These are phyloP conservation scores for Haplosporangium sp. DNA, from an alignment of 371 early-diverging fungal species.

Conservation along the genomic window DNA sequence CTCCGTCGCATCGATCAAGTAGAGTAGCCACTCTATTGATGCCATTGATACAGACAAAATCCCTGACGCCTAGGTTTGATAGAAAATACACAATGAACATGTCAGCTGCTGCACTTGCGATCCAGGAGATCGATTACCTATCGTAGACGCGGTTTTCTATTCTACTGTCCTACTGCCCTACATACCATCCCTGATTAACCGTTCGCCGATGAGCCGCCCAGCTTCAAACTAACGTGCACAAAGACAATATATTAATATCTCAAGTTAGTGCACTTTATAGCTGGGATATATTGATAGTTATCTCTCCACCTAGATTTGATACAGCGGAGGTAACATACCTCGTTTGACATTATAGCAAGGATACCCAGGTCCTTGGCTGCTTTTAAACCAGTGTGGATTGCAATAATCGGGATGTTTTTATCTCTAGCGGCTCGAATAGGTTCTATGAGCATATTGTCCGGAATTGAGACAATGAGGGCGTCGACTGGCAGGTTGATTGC, in stretches of 20 bases:
- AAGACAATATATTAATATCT: background rate
- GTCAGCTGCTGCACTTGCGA: too few species aligned
- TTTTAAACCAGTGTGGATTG: slow-evolving; percentile 31
- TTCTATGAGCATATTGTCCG: slow-evolving; percentile 24
- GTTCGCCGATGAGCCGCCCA: slow-evolving; percentile 36
- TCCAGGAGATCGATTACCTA: too few species aligned
- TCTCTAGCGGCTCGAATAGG: slow-evolving; percentile 16
- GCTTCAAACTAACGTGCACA: slow-evolving; percentile 12
- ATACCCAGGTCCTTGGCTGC: slow-evolving; percentile 34
- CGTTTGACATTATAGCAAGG: slow-evolving; percentile 46
- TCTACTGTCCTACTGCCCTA: background rate
- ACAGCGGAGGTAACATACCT: slow-evolving; percentile 14
- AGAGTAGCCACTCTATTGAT: slow-evolving; percentile 6
- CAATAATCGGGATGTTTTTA: slow-evolving; percentile 37
- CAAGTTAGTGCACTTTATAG: background rate
- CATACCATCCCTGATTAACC: slow-evolving; percentile 35
- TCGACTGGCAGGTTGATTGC: slow-evolving; percentile 15
- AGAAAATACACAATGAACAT: background rate
- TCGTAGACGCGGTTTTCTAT: too few species aligned
- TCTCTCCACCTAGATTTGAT: background rate
- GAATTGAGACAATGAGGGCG: slow-evolving; percentile 46
- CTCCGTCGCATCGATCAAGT: slow-evolving; percentile 42
- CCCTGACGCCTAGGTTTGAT: slow-evolving; percentile 25
- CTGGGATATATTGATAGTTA: background rate
- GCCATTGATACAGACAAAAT: slow-evolving; percentile 48